Base-by-base conservation (phyloP, 805 yeast genomes). In the Ogataea polymorpha region DNA sequence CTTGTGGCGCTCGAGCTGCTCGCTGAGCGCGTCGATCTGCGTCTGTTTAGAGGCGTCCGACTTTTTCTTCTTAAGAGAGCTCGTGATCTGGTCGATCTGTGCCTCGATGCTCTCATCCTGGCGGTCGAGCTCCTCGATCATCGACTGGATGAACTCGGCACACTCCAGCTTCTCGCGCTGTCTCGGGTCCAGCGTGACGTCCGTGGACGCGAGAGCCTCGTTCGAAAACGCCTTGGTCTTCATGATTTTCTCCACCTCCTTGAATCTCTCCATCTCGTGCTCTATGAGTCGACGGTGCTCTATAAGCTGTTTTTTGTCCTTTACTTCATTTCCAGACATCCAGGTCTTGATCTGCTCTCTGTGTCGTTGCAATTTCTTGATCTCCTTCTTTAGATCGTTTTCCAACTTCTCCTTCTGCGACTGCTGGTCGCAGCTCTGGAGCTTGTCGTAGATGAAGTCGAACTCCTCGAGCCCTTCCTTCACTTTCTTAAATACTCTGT, bases 331-430 rank as follows among this genome's bases (percentile, higher is more conserved):
- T 51, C 91, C 90, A 31, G 91, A 79, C 60, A 89, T 67, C 99
- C 99, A 91, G 42, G 86, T 85, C 67, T 91, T 91, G 55, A 91
- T 86, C 67, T 89, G 98, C 63, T 91, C 99, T 60, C 98, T 77
- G 54, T 84, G 80, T 61, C 96, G 79, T 61, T 91, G 99, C 43
- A 91, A 72, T 63, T 89, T 91, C 65, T 93, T 91, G 65, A 93
- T 90, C 63, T 93, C 98, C 56, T 93, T 82, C 67, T 93, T 90
- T 59, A 91, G 71, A 61, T 91, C 99, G 46, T 80, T 75, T 62
- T 93, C 99, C 44, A 93, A 73, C 63, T 91, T 91, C 61, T 91
- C 98, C 67, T 91, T 86, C 61, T 90, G 96, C 3, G 96, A 80
- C 50, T 79, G 84, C 54, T 84, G 84, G 48, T 88, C 90, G 35